phyloP scores from a whole-genome alignment of 2,329 filamentous ascomycete genomes.

The Colletotrichum sojae region DNA sequence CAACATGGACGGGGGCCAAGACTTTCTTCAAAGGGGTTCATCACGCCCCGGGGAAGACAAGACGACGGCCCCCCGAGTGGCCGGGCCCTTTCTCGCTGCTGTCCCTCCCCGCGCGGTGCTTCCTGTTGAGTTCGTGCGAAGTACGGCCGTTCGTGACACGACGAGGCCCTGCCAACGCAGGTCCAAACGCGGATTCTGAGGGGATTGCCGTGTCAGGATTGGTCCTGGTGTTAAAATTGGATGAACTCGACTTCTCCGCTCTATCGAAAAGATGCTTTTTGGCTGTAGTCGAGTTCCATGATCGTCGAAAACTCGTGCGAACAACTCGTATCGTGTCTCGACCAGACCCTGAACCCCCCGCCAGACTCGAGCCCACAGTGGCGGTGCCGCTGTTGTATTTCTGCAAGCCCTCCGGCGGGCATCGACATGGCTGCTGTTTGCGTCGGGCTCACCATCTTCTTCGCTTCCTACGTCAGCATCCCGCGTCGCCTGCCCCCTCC shows the following conservation, averaged over 20 bases:
- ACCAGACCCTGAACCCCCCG: too few species aligned
- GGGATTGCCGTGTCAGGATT: background rate
- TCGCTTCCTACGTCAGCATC: background rate
- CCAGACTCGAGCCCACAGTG: background rate
- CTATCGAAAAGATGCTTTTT: background rate
- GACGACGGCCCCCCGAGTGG: conserved; percentile 1
- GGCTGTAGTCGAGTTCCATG: background rate
- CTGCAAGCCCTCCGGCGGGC: conserved; percentile 37
- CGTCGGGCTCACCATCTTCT: background rate
- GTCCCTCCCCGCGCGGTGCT: conserved; percentile 10
- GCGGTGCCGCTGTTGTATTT: conserved; percentile 14
- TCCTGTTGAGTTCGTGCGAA: conserved; percentile 36
- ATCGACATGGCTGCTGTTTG: conserved; percentile 34
- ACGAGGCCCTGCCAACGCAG: conserved; percentile 7
- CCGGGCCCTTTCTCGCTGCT: conserved; percentile 16
- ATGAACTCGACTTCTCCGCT: background rate
- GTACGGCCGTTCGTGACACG: conserved; percentile 38
- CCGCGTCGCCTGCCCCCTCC: too few species aligned
- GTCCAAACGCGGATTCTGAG: conserved; percentile 19
- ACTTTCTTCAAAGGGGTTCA: background rate
- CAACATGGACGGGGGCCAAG: conserved; percentile 4
- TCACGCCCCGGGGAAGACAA: background rate
- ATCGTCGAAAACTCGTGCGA: background rate
- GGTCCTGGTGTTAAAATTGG: background rate
- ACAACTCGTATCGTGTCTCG: too few species aligned